Evolutionary conservation across 1,284 basidiomycete species (phyloP).

Genomic region (Xanthoconium separans): DNA sequence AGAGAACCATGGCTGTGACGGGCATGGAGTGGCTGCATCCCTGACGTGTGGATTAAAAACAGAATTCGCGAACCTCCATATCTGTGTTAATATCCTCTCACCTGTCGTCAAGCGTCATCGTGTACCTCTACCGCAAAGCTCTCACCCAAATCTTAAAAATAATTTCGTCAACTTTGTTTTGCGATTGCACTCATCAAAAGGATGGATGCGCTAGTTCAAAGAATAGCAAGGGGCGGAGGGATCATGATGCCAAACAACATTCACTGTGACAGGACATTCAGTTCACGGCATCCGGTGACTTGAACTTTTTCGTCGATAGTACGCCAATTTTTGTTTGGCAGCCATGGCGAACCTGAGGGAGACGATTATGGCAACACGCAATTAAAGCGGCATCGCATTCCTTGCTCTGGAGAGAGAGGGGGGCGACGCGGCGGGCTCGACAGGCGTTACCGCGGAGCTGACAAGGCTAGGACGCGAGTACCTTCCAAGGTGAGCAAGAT

Average conservation of each 20-base stretch:
- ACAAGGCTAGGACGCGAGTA: background rate
- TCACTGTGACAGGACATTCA: conserved; percentile 8
- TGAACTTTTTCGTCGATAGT: conserved; percentile 3
- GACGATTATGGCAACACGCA: conserved; percentile 23
- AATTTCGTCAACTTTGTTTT: background rate
- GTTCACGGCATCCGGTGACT: conserved; percentile 26
- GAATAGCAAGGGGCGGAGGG: background rate
- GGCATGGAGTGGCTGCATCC: conserved; percentile 3
- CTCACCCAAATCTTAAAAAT: conserved; percentile 7
- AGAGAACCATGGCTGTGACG: conserved; percentile 3
- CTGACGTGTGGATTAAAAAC: conserved; percentile 11
- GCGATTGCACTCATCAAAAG: background rate
- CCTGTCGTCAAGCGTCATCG: conserved; percentile 10
- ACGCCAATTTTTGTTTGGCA: conserved; percentile 10
- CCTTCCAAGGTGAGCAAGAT: background rate
- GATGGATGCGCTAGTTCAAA: background rate
- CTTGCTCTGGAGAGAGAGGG: background rate
- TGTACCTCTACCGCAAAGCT: background rate
- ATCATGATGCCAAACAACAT: background rate
- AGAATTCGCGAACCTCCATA: conserved; percentile 1
- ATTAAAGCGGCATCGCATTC: conserved; percentile 27
- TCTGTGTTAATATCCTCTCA: conserved; percentile 16
- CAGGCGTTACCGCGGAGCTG: conserved; percentile 21
- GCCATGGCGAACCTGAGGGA: conserved; percentile 3
- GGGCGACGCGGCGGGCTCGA: background rate